Conservation (phyloP, 306 rosid genomes). For the Acacia melanoxylon region DNA sequence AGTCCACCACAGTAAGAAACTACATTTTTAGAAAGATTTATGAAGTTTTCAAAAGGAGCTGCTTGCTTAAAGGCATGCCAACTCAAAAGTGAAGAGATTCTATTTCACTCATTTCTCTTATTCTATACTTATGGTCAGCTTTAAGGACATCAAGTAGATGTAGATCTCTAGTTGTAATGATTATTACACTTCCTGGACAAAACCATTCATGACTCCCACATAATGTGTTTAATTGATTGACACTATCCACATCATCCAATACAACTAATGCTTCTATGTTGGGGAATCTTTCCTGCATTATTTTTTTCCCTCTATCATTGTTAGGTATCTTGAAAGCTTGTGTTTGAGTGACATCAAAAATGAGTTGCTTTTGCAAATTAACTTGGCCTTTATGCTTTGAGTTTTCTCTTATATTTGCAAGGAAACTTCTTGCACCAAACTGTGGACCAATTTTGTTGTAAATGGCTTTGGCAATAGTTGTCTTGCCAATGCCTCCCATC, state of each 20-base stretch:
- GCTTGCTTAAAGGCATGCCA: neutral
- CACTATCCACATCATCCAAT: neutral
- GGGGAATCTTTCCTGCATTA: neutral
- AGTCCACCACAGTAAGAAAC: neutral
- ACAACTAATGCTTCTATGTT: neutral
- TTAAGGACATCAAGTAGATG: neutral
- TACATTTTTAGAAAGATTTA: neutral
- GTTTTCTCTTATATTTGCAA: neutral
- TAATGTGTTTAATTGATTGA: neutral
- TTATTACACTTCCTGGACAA: neutral
- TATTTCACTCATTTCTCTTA: neutral
- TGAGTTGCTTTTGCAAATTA: neutral
- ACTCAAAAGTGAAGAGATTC: neutral
- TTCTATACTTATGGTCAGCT: neutral
- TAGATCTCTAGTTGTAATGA: neutral
- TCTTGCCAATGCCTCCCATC: neutral
- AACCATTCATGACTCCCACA: neutral
- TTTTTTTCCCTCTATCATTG: neutral
- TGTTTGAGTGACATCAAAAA: neutral
- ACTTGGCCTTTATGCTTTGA: neutral
- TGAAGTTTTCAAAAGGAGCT: neutral
- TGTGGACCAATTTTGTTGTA: neutral
- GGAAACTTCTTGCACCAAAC: neutral
- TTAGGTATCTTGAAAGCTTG: neutral
- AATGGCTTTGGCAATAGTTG: neutral